phyloP scores from a whole-genome alignment of 2,329 filamentous ascomycete genomes.

The Talaromyces sp. region DNA sequence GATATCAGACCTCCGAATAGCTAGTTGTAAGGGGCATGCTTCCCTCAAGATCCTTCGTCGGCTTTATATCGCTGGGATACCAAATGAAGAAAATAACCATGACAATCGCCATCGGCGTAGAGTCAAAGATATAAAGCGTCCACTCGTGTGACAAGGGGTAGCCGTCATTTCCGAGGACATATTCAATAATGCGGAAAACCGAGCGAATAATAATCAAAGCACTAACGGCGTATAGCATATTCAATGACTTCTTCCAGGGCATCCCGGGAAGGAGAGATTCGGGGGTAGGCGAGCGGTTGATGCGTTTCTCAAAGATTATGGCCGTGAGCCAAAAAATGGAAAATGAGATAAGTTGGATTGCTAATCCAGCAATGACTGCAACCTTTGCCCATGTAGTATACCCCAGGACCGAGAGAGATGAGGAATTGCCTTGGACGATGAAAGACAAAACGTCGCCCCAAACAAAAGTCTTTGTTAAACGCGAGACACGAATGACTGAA shows the following conservation, averaged over 20 bases:
- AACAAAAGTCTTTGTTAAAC: constrained; percentile 32
- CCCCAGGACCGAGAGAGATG: constrained; percentile 22
- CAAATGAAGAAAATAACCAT: constrained; percentile 8
- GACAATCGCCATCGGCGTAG: constrained; percentile 15
- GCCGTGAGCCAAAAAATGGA: constrained; percentile 22
- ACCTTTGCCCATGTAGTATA: background rate
- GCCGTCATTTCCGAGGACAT: constrained; percentile 16
- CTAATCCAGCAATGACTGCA: constrained; percentile 22
- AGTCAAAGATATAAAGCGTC: constrained; percentile 20
- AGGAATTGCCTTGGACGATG: constrained; percentile 28
- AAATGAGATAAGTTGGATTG: constrained; percentile 27
- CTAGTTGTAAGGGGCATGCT: too few species aligned
- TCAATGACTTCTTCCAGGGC: constrained; percentile 36
- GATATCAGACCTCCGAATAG: too few species aligned
- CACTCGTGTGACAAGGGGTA: constrained; percentile 16
- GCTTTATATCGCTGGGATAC: background rate
- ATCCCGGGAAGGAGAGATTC: background rate
- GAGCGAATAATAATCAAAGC: constrained; percentile 16
- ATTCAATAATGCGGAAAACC: constrained; percentile 20
- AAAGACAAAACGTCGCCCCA: constrained; percentile 28
- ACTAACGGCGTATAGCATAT: constrained; percentile 19
- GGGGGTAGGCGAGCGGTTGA: constrained; percentile 25
- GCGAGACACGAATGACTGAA: constrained; percentile 21
- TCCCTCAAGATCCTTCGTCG: too few species aligned
- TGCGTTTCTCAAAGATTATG: constrained; percentile 21